A percentile compares a stretch with the other conserved stretches of the same genome.
phyloP scores from a whole-genome alignment of 805 yeast species.

The Candida peoriensis region DNA sequence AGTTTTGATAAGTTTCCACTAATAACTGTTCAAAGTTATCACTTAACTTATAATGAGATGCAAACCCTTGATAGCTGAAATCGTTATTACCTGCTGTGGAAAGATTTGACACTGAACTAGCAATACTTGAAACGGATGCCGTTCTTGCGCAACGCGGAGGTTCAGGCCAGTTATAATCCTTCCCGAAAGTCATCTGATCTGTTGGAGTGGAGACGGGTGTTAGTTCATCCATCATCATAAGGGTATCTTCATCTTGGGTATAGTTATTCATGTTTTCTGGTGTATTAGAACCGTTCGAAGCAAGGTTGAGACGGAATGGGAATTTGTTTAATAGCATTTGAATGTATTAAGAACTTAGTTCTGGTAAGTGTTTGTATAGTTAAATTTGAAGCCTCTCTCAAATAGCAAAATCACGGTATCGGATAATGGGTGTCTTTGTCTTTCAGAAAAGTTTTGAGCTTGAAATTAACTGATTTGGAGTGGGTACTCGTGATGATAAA shows the following conservation, averaged over 20 bases:
- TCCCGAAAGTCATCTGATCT: conserved; percentile 14
- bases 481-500: too few species aligned
- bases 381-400: too few species aligned
- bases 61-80: conserved; percentile 21
- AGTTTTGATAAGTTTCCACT: conserved; percentile 40
- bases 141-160: conserved; percentile 23
- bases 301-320: conserved; percentile 11
- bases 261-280: neutral
- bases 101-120: conserved; percentile 21
- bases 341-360: too few species aligned
- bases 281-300: neutral
- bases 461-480: too few species aligned
- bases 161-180: conserved; percentile 12
- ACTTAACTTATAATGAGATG: conserved; percentile 26
- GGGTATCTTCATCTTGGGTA: conserved; percentile 9
- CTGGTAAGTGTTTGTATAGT: too few species aligned
- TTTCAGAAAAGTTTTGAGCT: too few species aligned
- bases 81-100: conserved; percentile 18
- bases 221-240: conserved; percentile 14
- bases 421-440: too few species aligned
- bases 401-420: too few species aligned
- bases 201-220: conserved; percentile 24
- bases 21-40: conserved; percentile 40
- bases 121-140: conserved; percentile 22
- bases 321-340: conserved; percentile 18